Base-by-base conservation (phyloP, 179 eudicot genomes). In the Camellia oleifera region DNA sequence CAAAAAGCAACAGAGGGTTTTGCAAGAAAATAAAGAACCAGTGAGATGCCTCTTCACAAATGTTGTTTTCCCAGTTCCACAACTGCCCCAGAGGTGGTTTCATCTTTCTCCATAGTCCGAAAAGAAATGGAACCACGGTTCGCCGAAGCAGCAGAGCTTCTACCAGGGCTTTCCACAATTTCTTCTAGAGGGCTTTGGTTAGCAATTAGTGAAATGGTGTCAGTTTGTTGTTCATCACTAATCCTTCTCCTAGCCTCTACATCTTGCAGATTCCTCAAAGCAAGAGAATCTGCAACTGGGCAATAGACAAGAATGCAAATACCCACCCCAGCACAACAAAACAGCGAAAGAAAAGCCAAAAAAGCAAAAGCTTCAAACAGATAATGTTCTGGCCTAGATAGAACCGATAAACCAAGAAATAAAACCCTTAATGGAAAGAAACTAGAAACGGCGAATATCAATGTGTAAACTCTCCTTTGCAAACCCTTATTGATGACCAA, bases 281-380 rank as follows among this genome's bases (percentile, higher is more conserved):
- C 93, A 87, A 96, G 89, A 82, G 94, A 91, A 88, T 96, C 97
- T 32, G 92, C 87, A 74, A 96, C 90, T 66, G 99, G 99, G 60
- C 85, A 88, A 91, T 88, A 92, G 68, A 96, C 94, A 73, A 96
- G 99, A 79, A 88, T 83, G 75, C 84, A 88, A 80, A 91, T 85
- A 80, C 92, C 93, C 80, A 86, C 90, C 80, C 89, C 88, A 76
- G 88, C 88, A 87, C 96, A 96, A 74, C 84, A 84, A 76, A 92
- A 81, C 83, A 94, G 92, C 82, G 91, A 88, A 79, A 94, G 87
- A 82, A 96, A 96, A 82, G 92, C 92, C 80, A 88, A 85, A 78
- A n/a, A 96, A 50, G 89, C 85, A 53, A 94, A 88, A 82, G 89
- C 91, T 87, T 94, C 94, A 68, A 90, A 89, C 86, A 84, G 84